A percentile compares a stretch with the other conserved stretches of the same genome.
Evolutionary conservation across 768 basidiomycete species (phyloP).

Genomic region (Gymnopilus junonius): DNA sequence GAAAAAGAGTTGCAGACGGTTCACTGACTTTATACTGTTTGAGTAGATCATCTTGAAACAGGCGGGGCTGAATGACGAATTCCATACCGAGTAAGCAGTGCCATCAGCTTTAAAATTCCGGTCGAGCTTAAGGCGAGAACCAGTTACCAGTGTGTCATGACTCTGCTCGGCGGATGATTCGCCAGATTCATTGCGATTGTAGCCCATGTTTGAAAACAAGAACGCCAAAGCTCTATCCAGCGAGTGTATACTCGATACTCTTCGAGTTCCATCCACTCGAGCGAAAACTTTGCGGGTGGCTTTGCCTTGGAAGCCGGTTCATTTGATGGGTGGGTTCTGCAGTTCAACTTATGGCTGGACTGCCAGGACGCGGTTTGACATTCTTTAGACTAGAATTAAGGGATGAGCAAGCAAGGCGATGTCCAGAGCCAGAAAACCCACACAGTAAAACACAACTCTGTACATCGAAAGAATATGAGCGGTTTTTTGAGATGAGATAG

Average conservation of each 20-base stretch:
- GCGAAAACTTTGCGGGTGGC: background rate
- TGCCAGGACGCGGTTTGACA: constrained; percentile 8
- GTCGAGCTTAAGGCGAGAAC: background rate
- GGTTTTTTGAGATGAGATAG: no score
- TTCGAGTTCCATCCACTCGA: background rate
- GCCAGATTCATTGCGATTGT: background rate
- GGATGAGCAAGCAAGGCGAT: background rate
- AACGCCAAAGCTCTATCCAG: constrained; percentile 4
- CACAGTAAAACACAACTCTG: constrained; percentile 8
- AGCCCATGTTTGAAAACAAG: background rate
- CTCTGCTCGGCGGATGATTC: constrained; percentile 3
- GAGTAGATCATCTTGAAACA: background rate
- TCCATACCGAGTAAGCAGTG: background rate
- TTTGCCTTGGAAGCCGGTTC: background rate
- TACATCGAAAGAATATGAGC: background rate
- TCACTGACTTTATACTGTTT: constrained; percentile 1
- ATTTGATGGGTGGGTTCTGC: background rate
- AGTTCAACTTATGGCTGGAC: constrained; percentile 1
- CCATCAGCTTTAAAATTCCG: background rate
- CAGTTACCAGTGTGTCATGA: constrained; percentile 7
- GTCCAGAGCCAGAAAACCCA: background rate
- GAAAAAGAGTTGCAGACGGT: background rate
- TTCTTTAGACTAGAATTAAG: background rate
- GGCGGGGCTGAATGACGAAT: background rate
- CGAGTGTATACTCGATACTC: background rate